These are phyloP conservation scores for Backusella parvicylindrica DNA, from an alignment of 192 early-diverging fungal genomes.

Conservation along the genomic window DNA sequence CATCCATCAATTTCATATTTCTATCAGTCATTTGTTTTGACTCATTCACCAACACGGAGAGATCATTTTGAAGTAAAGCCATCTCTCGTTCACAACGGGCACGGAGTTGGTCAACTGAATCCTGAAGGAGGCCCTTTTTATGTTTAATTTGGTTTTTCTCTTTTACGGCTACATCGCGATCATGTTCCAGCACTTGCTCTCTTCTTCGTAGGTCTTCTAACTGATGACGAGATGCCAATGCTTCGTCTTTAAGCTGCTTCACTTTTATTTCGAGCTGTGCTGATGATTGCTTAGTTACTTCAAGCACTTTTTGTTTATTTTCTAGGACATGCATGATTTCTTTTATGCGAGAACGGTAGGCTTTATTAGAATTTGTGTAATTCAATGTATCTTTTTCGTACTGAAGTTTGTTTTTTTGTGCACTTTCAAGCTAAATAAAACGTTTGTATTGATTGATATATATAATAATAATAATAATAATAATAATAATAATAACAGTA, in stretches of 20 bases:
- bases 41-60: neutral
- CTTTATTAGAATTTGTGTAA: constrained; percentile 22
- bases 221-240: constrained; percentile 22
- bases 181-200: constrained; percentile 17
- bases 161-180: constrained; percentile 12
- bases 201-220: constrained; percentile 22
- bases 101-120: constrained; percentile 11
- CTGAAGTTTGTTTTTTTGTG: constrained; percentile 1
- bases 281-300: constrained; percentile 22
- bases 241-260: constrained; percentile 29
- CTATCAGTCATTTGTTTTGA: constrained; percentile 6
- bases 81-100: constrained; percentile 12
- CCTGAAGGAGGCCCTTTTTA: constrained; percentile 18
- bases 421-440: constrained; percentile 9
- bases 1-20: constrained; percentile 3
- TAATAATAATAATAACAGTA: neutral
- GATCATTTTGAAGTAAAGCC: constrained; percentile 12
- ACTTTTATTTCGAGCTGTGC: constrained; percentile 20
- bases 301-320: constrained; percentile 26
- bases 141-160: constrained; percentile 25
- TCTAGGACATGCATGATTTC: constrained; percentile 32
- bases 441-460: neutral
- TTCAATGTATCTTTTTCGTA: constrained; percentile 8
- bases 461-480: neutral
- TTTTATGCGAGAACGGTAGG: constrained; percentile 20